phyloP scores from a whole-genome alignment of 768 basidiomycete species.

The Tricholoma flavovirens region DNA sequence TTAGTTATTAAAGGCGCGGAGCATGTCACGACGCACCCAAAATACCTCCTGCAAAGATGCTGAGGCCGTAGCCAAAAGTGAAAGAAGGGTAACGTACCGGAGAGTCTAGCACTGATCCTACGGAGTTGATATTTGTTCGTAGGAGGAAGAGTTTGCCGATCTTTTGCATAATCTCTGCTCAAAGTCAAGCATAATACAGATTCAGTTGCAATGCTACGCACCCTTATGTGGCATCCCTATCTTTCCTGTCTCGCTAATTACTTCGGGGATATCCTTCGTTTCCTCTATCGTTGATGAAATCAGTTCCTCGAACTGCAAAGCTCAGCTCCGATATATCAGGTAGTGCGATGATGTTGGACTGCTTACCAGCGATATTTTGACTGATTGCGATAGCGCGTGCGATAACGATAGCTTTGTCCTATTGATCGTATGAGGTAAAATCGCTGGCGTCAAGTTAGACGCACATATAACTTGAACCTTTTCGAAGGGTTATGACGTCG shows the following conservation, averaged over 20 bases:
- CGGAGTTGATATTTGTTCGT: constrained; percentile 90
- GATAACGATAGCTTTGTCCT: constrained; percentile 97
- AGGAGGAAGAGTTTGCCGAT: constrained; percentile 93
- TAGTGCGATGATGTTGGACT: neutral
- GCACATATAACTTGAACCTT: constrained; percentile 93
- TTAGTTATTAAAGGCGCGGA: neutral
- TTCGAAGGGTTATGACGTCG: constrained; percentile 92
- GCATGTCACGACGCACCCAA: constrained; percentile 55
- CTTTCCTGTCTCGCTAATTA: constrained; percentile 90
- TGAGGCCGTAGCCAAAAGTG: neutral
- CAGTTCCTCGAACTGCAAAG: constrained; percentile 76
- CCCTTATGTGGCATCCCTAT: constrained; percentile 87
- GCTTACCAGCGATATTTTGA: constrained; percentile 86
- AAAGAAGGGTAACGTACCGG: constrained; percentile 44
- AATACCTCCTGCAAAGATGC: constrained; percentile 69
- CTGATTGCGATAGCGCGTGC: constrained; percentile 92
- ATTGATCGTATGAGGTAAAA: neutral
- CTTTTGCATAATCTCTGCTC: constrained; percentile 90
- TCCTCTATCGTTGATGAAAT: constrained; percentile 93
- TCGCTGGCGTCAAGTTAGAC: constrained; percentile 22
- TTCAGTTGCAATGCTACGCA: constrained; percentile 19
- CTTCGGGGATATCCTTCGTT: constrained; percentile 93
- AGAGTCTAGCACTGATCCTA: constrained; percentile 94
- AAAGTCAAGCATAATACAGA: constrained; percentile 5
- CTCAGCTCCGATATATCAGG: neutral